Base-by-base conservation (phyloP, 1,284 basidiomycete genomes). In the Trametes polyzona region DNA sequence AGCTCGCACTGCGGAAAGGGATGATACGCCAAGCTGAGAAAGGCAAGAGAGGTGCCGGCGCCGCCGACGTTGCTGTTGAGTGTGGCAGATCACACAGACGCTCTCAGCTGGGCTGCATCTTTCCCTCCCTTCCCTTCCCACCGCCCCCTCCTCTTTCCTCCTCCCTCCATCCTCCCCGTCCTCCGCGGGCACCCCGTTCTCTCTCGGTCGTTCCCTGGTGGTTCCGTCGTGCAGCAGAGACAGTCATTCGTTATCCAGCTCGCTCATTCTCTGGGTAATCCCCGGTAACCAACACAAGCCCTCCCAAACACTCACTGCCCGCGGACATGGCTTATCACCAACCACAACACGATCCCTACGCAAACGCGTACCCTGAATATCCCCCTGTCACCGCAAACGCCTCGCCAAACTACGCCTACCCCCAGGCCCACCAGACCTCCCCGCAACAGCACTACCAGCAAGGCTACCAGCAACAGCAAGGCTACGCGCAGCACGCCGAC, bases 251-350 rank as follows among this genome's bases (percentile, higher is more conserved):
- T 63, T 63, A 36, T 21, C 32, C 35, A 16, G 24, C 51, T 39
- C 58, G 47, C 32, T 63, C 58, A 11, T 63, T 63, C 19, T 14
- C 54, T 54, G 35, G 53, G 35, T 46, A 5, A 36, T 10, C 41
- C 48, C 36, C 41, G 39, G 37, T 46, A 50, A 27, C 35, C 42
- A 44, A 39, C 47, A 17, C 27, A 33, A 47, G 50, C 42, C 51
- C 50, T 40, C 29, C 41, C 37, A 8, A 21, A 36, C 53, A 16
- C 16, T 33, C 17, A 23, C 42, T 21, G 17, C 24, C 36, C 41
- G 39, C 48, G 48, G 49, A 66, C 65, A 84, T 88, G 86, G 80
- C 86, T 60, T 83, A 88, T 66, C 77, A 74, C 54, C 78, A 72
- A 41, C 75, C 81, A 58, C 60, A 64, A 49, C 77, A 83, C 75